Evolutionary conservation across 2,329 filamentous ascomycete genomes (phyloP).

Genomic region (Periconia sp.): DNA sequence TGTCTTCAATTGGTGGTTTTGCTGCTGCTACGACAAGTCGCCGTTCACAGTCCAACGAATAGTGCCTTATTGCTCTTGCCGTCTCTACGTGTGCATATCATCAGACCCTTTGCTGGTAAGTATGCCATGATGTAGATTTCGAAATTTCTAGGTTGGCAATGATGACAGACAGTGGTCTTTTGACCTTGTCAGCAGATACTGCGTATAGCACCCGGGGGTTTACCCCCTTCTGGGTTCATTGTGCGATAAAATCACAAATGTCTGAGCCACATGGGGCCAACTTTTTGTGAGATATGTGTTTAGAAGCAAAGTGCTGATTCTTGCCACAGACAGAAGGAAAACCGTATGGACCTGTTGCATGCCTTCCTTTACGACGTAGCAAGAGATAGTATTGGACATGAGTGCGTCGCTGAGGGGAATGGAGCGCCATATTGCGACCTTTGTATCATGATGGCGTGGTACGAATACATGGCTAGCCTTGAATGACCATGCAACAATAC

Average conservation of each 20-base stretch:
- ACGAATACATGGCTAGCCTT: no score
- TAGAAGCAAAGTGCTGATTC: not conserved
- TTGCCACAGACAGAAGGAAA: not conserved
- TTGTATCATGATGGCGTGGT: no score
- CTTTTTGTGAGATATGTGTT: not conserved
- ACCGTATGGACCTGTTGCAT: not conserved
- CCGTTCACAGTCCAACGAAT: not conserved
- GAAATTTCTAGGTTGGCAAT: not conserved
- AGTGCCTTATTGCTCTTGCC: not conserved
- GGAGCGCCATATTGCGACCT: no score
- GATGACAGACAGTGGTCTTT: not conserved
- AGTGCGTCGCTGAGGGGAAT: no score
- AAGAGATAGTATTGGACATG: no score
- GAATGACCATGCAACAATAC: no score
- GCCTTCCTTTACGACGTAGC: no score
- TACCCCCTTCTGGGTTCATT: not conserved
- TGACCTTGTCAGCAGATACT: not conserved
- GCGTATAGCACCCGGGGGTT: not conserved
- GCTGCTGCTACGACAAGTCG: no score
- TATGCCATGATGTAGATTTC: not conserved
- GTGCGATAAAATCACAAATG: not conserved
- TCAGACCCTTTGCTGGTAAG: not conserved
- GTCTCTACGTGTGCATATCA: not conserved
- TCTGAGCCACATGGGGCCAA: not conserved
- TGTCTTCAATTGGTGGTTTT: no score